These are phyloP conservation scores for Ilyonectria sp. DNA, from an alignment of 2,329 filamentous ascomycete genomes.

Conservation along the genomic window DNA sequence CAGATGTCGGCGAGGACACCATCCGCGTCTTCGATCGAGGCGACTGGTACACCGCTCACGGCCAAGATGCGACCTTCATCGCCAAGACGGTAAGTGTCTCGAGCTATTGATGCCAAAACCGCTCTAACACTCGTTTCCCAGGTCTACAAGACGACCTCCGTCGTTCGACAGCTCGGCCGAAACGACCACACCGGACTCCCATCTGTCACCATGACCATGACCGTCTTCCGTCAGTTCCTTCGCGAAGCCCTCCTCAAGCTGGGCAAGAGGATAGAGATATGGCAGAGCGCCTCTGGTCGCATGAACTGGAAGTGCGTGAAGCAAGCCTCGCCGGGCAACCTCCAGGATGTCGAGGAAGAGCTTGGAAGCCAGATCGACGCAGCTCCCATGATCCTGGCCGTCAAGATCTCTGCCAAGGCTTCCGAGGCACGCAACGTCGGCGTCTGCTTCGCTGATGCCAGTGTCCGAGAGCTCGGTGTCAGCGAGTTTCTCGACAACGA, in stretches of 20 bases:
- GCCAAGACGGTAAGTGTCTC: constrained; percentile 74
- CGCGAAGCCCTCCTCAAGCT: constrained; percentile 93
- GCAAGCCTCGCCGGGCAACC: constrained; percentile 93
- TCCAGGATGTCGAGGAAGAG: constrained; percentile 98
- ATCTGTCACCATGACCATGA: constrained; percentile 95
- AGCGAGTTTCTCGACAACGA: constrained; percentile 99
- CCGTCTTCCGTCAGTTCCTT: constrained; percentile 95
- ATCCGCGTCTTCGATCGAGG: constrained; percentile 94
- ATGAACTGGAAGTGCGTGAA: constrained; percentile 95
- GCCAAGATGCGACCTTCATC: constrained; percentile 87
- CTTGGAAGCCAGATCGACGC: constrained; percentile 88
- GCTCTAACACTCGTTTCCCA: constrained; percentile 50
- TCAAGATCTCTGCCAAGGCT: constrained; percentile 92
- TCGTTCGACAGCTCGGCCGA: constrained; percentile 89
- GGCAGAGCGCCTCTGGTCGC: constrained; percentile 80
- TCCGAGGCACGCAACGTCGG: constrained; percentile 89
- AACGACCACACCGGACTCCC: constrained; percentile 87
- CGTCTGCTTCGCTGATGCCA: constrained; percentile 98
- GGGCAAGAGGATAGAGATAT: constrained; percentile 93
- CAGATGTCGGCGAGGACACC: constrained; percentile 78
- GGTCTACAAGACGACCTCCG: constrained; percentile 98
- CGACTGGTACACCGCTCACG: constrained; percentile 97
- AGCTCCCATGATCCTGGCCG: constrained; percentile 93
- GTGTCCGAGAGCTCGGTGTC: constrained; percentile 93
- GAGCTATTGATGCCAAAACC: too few species aligned